phyloP scores from a whole-genome alignment of 495 filamentous ascomycete species.

The Podospora conica region DNA sequence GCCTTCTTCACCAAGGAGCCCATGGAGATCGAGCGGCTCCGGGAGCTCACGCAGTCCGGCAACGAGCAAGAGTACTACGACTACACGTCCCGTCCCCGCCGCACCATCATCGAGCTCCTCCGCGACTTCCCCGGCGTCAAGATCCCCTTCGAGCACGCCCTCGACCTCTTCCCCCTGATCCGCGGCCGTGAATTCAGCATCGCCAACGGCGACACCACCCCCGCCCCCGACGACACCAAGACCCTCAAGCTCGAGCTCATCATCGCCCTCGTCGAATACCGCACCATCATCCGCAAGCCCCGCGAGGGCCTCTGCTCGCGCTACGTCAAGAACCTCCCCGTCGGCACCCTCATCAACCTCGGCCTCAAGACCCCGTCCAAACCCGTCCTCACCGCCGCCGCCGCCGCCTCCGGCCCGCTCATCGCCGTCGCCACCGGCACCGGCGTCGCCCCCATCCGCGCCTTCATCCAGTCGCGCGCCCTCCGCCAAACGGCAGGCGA shows the following conservation, averaged over 20 bases:
- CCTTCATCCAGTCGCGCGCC: conserved; percentile 64
- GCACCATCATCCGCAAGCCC: conserved; percentile 77
- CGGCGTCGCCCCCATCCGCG: conserved; percentile 80
- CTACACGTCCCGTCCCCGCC: conserved; percentile 86
- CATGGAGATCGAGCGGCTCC: conserved; percentile 71
- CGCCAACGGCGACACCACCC: conserved; percentile 57
- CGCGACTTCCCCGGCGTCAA: conserved; percentile 81
- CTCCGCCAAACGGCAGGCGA: conserved; percentile 16
- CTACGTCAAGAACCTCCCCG: conserved; percentile 61
- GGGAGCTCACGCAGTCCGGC: conserved; percentile 70
- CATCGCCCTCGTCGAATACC: conserved; percentile 87
- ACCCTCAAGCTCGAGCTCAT: conserved; percentile 62
- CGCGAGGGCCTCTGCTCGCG: conserved; percentile 86
- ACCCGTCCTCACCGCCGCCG: conserved; percentile 3
- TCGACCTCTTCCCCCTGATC: conserved; percentile 66
- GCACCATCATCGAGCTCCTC: conserved; percentile 85
- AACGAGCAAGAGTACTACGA: conserved; percentile 89
- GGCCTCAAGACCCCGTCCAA: conserved; percentile 35
- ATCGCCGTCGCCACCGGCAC: conserved; percentile 87
- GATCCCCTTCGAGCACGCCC: conserved; percentile 67
- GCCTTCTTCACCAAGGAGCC: conserved; percentile 64
- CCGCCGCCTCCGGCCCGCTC: conserved; percentile 42
- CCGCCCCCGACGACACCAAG: not conserved
- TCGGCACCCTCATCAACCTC: conserved; percentile 53
- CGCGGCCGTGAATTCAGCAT: conserved; percentile 83